phyloP scores from a whole-genome alignment of 306 rosid genomes.

The Castanea crenata region DNA sequence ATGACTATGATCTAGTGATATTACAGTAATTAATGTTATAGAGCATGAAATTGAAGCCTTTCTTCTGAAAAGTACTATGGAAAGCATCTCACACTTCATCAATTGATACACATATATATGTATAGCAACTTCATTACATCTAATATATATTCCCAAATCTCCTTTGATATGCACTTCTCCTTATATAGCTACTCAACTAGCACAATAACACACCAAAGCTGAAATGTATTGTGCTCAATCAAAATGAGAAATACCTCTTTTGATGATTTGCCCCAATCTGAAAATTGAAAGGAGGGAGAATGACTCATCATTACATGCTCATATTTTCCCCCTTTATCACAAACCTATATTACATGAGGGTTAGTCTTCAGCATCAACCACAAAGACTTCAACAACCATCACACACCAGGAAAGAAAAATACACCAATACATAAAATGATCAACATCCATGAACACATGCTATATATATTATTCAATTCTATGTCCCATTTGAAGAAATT shows the following conservation, averaged over 20 bases:
- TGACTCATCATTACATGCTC: not conserved
- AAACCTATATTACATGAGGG: not conserved
- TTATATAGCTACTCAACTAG: not conserved
- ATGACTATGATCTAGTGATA: too few species aligned
- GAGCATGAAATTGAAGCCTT: not conserved
- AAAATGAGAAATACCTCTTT: not conserved
- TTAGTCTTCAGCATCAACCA: not conserved
- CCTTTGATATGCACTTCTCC: not conserved
- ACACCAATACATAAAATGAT: not conserved
- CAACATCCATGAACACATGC: not conserved
- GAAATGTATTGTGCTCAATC: not conserved
- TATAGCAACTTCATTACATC: not conserved
- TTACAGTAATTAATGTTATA: not conserved
- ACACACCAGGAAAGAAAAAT: conserved; percentile 16
- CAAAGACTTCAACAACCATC: conserved; percentile 1
- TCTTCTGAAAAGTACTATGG: not conserved
- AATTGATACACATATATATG: not conserved
- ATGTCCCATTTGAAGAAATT: conserved; percentile 43
- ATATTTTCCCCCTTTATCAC: not conserved
- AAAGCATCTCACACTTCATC: not conserved
- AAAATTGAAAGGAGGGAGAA: not conserved
- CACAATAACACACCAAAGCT: not conserved
- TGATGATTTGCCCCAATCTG: not conserved
- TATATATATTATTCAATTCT: not conserved
- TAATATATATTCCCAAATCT: not conserved